These are phyloP conservation scores for Suillus cothurnatus DNA, from an alignment of 768 basidiomycete species.

Conservation along the genomic window DNA sequence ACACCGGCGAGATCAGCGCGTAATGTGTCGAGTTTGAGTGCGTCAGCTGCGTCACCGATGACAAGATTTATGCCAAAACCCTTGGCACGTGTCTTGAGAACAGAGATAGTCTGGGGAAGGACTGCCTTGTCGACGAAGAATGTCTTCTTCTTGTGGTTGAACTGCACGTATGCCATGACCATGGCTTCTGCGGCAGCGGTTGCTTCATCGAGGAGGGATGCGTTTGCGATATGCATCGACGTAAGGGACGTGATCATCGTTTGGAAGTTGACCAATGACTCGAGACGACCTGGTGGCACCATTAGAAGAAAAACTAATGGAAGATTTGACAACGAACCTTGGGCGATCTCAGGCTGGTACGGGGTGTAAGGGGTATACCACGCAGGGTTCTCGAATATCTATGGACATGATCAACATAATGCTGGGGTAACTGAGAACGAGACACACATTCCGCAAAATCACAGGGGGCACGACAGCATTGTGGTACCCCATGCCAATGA, in stretches of 20 bases:
- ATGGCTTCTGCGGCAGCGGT: conserved; percentile 96
- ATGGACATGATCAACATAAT: conserved; percentile 9
- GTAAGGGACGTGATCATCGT: conserved; percentile 96
- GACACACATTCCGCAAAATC: conserved; percentile 83
- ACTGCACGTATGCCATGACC: conserved; percentile 85
- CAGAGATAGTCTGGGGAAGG: conserved; percentile 86
- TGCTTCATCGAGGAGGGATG: conserved; percentile 92
- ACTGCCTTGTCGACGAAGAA: conserved; percentile 88
- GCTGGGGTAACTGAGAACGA: conserved; percentile 6
- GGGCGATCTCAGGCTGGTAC: conserved; percentile 97
- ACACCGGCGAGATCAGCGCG: conserved; percentile 77
- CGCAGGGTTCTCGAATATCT: conserved; percentile 93
- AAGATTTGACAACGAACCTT: conserved; percentile 57
- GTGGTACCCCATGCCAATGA: conserved; percentile 99
- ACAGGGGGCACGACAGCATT: conserved; percentile 94
- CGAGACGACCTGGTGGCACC: conserved; percentile 73
- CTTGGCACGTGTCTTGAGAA: conserved; percentile 87
- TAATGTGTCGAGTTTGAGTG: conserved; percentile 53
- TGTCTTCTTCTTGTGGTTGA: conserved; percentile 71
- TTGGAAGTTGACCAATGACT: conserved; percentile 96
- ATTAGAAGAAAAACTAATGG: conserved; percentile 14
- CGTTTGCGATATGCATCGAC: conserved; percentile 93
- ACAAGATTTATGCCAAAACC: conserved; percentile 89
- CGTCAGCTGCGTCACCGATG: conserved; percentile 59
- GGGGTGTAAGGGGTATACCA: conserved; percentile 99